These are phyloP conservation scores for Euphorbia neoarborescens DNA, from an alignment of 441 rosid species.

Conservation along the genomic window DNA sequence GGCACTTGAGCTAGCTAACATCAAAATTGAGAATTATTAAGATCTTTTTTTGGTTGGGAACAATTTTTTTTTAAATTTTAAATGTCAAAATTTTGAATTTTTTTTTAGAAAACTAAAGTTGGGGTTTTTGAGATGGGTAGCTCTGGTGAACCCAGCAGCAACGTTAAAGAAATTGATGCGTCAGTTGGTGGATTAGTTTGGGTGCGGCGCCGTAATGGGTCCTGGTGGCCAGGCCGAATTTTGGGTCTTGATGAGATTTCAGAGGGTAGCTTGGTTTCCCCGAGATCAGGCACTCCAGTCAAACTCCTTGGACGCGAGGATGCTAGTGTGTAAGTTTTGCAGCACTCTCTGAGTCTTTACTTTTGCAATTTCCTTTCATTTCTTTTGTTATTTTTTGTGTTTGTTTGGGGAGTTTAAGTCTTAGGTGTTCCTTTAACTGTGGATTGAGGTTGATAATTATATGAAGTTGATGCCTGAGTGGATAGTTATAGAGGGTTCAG, in stretches of 20 bases:
- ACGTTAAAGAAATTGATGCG: conserved; percentile 50
- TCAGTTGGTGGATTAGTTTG: conserved; percentile 94
- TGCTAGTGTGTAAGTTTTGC: conserved; percentile 76
- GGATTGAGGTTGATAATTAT: not conserved
- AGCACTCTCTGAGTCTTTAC: not conserved
- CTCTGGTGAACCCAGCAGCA: conserved; percentile 50
- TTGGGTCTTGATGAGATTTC: conserved; percentile 62
- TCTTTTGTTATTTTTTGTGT: not conserved
- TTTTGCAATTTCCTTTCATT: not conserved
- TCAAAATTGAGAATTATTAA: conserved; percentile 15
- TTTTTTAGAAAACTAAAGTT: conserved; percentile 18
- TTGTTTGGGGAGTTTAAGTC: not conserved
- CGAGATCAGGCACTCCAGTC: conserved; percentile 85
- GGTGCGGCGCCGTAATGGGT: conserved; percentile 93
- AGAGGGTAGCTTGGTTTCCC: conserved; percentile 61
- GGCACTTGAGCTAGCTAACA: conserved; percentile 21
- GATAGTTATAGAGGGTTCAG: not conserved
- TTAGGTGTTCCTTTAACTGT: not conserved
- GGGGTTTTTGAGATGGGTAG: conserved; percentile 59
- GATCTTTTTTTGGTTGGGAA: conserved; percentile 14
- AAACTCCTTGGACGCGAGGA: conserved; percentile 93
- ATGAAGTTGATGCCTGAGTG: not conserved
- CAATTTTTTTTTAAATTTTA: conserved; percentile 8
- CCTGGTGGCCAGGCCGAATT: conserved; percentile 99
- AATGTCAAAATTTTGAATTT: not conserved